Base-by-base conservation (phyloP, 108 stramenopile genomes). In the Mediolabrus comicus region DNA sequence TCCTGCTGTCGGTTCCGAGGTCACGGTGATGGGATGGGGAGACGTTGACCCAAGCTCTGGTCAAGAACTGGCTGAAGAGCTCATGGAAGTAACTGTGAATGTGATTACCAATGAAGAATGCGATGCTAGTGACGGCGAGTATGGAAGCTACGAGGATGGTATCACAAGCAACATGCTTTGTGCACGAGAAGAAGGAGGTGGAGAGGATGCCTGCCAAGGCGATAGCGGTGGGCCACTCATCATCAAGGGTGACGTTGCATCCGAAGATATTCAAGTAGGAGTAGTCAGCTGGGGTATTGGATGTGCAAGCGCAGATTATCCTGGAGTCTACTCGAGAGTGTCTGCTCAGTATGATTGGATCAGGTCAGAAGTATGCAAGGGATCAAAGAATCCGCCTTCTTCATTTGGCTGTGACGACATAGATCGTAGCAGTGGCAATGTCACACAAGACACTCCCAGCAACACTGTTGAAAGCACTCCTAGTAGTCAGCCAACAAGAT, bases 231-330 rank as follows among this genome's bases (percentile, higher is more conserved):
- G 72, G 32, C 58, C 58, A 4, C 49, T 71, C 0, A 31, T 71
- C 13, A 68, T 68, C 6, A 58, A 26, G 22, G 65, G 65, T 12
- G 46, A 17, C 0, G 31, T 22, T 36, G 65, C 36, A 17, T n/a
- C 19, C 26, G 55, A 30, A 11, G 62, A 63, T 36, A 13, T 63
- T 7, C 85, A 86, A 41, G 82, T 84, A 4, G 86, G 86, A 8
- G 67, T 89, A 28, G 86, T 86, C 1, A 74, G 71, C 10, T 89
- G 69, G 75, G 86, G 86, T 31, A 52, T 66, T 28, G 88, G 83
- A 12, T 89, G 88, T 59, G 85, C 80, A 26, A 53, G 49, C 19
- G 22, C 58, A 1, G 70, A 66, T 17, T 73, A 67, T 17, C 83
- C 85, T 14, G 88, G 85, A 8, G 83, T 89, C 0, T 86, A 88